phyloP scores from a whole-genome alignment of 306 rosid genomes.

The Delonix regia region DNA sequence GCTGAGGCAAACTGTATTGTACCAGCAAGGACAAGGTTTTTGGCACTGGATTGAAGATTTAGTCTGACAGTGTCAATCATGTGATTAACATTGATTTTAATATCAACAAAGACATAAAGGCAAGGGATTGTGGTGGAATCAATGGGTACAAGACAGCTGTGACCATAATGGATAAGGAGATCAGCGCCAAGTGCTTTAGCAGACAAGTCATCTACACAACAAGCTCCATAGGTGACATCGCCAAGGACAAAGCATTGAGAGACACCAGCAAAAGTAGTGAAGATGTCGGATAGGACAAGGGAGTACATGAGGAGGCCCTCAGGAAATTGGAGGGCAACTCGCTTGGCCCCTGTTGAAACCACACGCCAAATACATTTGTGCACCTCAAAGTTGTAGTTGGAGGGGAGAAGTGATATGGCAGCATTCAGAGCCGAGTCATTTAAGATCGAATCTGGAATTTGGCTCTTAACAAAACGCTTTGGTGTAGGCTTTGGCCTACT shows the following conservation, averaged over 20 bases:
- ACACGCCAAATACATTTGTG: slow-evolving; percentile 90
- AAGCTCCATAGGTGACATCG: slow-evolving; percentile 86
- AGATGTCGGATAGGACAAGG: slow-evolving; percentile 75
- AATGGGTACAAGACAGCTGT: slow-evolving; percentile 93
- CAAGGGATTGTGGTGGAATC: slow-evolving; percentile 79
- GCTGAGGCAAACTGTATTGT: slow-evolving; percentile 89
- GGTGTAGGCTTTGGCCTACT: slow-evolving; percentile 30
- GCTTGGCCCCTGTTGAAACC: slow-evolving; percentile 61
- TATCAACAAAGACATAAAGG: slow-evolving; percentile 89
- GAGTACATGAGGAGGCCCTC: slow-evolving; percentile 97
- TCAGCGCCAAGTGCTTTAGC: slow-evolving; percentile 75
- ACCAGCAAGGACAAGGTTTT: slow-evolving; percentile 68
- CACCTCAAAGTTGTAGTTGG: slow-evolving; percentile 83
- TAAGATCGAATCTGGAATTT: slow-evolving; percentile 55
- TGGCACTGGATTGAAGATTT: slow-evolving; percentile 42
- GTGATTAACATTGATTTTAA: slow-evolving; percentile 63
- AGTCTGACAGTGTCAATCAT: slow-evolving; percentile 61
- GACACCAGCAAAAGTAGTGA: slow-evolving; percentile 72
- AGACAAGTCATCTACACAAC: slow-evolving; percentile 82
- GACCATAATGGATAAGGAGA: slow-evolving; percentile 81
- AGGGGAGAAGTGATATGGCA: slow-evolving; percentile 52
- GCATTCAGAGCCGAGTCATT: slow-evolving; percentile 52
- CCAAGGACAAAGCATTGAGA: slow-evolving; percentile 69
- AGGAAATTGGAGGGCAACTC: slow-evolving; percentile 82
- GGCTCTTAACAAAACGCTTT: slow-evolving; percentile 51